Evolutionary conservation across 371 early-diverging fungal genomes (phyloP).

Genomic region (Mortierella sp.): DNA sequence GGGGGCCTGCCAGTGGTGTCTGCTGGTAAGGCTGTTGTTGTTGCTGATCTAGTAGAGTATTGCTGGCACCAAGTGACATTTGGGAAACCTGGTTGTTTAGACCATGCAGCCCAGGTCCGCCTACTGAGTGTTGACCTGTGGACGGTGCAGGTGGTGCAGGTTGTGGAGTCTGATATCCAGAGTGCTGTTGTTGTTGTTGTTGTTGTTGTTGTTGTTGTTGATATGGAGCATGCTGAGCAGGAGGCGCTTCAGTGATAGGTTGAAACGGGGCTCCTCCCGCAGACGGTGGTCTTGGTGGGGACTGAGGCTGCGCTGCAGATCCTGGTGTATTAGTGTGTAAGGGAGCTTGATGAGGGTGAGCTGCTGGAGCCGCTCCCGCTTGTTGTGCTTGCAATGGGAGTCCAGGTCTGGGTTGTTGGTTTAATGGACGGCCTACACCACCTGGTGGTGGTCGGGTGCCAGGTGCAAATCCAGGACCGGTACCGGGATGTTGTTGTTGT

Average conservation of each 20-base stretch:
- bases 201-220: constrained; percentile 18
- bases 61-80: constrained; percentile 32
- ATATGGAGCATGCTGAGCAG: constrained; percentile 13
- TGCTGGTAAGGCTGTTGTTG: constrained; percentile 11
- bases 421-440: constrained; percentile 11
- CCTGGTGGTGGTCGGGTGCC: constrained; percentile 8
- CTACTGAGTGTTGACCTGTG: constrained; percentile 26
- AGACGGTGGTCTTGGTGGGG: constrained; percentile 22
- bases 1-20: constrained; percentile 31
- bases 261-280: constrained; percentile 1
- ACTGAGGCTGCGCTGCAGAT: constrained; percentile 23
- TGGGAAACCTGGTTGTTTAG: constrained; percentile 46
- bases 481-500: constrained; percentile 13
- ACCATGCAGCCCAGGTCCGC: constrained; percentile 10
- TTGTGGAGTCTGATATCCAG: constrained; percentile 12
- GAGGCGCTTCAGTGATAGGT: constrained; percentile 15
- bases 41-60: constrained; percentile 16
- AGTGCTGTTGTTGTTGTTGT: constrained; percentile 12
- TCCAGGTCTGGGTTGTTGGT: constrained; percentile 33
- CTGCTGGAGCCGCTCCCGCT: constrained; percentile 8
- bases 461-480: constrained; percentile 5
- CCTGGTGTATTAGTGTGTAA: constrained; percentile 29
- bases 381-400: constrained; percentile 34
- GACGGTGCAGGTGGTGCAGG: constrained; percentile 16
- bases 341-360: constrained; percentile 28